phyloP scores from a whole-genome alignment of 2,329 filamentous ascomycete species.

The Cordyceps fumosorosea region DNA sequence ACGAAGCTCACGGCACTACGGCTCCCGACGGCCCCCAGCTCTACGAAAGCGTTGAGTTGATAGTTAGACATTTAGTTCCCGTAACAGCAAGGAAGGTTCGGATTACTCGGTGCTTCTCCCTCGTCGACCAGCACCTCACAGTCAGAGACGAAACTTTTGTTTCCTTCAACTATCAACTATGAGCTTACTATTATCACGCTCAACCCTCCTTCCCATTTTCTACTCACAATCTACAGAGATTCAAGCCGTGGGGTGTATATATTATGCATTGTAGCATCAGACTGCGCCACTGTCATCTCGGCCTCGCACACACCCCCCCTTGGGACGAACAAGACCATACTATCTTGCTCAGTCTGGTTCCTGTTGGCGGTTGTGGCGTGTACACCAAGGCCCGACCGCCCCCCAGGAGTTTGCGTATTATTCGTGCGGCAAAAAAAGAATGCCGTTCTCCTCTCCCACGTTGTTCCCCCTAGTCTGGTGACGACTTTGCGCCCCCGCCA shows the following conservation, averaged over 20 bases:
- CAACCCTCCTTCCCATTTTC: too few relatives aligned
- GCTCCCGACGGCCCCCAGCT: background rate
- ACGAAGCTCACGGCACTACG: background rate
- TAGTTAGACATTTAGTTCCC: background rate
- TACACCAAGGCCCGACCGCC: background rate
- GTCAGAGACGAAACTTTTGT: background rate
- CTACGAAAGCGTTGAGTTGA: background rate
- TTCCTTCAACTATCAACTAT: background rate
- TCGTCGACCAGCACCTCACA: background rate
- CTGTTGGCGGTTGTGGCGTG: constrained; percentile 6
- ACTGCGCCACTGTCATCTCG: constrained; percentile 9
- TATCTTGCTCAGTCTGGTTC: background rate
- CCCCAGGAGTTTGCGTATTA: background rate
- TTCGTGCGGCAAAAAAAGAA: background rate
- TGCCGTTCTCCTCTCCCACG: background rate
- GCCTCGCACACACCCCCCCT: background rate
- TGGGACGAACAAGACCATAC: background rate
- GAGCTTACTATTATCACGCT: too few relatives aligned
- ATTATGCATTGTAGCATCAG: background rate
- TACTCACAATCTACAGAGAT: background rate
- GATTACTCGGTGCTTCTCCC: background rate
- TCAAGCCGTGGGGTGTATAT: background rate
- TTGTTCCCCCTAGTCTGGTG: background rate
- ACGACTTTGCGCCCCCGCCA: background rate
- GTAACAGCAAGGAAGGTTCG: background rate